Base-by-base conservation (phyloP, 768 basidiomycete genomes). In the Phanerochaete sordida region DNA sequence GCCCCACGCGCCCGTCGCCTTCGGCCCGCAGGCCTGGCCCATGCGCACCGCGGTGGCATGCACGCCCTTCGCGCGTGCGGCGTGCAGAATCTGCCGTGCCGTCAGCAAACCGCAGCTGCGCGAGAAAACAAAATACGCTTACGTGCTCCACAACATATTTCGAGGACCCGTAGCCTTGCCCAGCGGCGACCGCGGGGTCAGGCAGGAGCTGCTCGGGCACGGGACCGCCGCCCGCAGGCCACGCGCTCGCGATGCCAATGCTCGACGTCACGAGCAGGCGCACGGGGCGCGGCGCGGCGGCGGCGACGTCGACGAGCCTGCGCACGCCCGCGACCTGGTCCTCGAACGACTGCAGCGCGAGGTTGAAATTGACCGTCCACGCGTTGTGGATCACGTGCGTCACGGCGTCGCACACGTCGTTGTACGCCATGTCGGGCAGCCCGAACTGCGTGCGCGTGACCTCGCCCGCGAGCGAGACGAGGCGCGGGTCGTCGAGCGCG, bases 91-190 rank as follows among this genome's bases (percentile, higher is more conserved):
- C 63, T 66, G 28, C 9, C n/a, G 31, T 12, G 23, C 5, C 24
- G 15, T 24, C 7, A 26, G n/a, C n/a, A n/a, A n/a, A n/a, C 23
- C 21, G 26, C 44, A 21, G 12, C 13, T 53, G 50, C 33, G 2
- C n/a, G 23, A 43, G 7, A 1, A 26, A 8, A 8, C 8, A 51
- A 9, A 16, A 30, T 46, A 27, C 19, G 24, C 54, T 65, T 5
- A 79, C 65, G 45, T 68, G 62, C 49, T 78, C 77, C 0, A 76
- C 74, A 1, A 77, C 76, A 73, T 76, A 78, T 65, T 80, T 80
- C 0, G 74, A 75, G 60, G 77, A 73, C 2, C 70, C 61, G 56
- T 79, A 79, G 0, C 78, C 78, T 16, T 68, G 65, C 4, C 72
- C 73, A n/a, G 73, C 58, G 0, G 76, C 72, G 37, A 67, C 53